phyloP scores from a whole-genome alignment of 2,329 filamentous ascomycete species.

The Phaeosphaeriaceae sp. region DNA sequence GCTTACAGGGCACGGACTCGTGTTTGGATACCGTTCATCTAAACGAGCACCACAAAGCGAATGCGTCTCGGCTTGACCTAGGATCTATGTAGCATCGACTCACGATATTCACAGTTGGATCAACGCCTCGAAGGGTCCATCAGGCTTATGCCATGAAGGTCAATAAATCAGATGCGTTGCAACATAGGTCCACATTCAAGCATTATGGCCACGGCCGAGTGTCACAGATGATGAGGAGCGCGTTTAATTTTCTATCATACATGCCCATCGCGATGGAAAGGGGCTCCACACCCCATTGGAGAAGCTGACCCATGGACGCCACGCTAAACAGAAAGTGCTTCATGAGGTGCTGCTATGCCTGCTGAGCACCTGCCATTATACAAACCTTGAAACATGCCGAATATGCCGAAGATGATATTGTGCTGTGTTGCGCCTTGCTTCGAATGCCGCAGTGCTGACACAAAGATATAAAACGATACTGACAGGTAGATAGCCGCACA shows the following conservation, averaged over 20 bases:
- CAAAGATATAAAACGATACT: not conserved
- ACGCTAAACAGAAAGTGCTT: not conserved
- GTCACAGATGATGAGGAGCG: not conserved
- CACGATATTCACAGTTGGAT: not conserved
- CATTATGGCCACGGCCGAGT: not conserved
- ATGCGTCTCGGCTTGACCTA: not conserved
- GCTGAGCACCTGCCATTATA: not conserved
- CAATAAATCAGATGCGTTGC: not conserved
- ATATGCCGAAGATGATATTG: not conserved
- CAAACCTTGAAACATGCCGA: not conserved
- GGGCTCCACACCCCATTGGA: not conserved
- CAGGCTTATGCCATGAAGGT: not conserved
- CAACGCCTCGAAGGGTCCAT: not conserved
- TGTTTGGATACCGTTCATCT: conserved; percentile 83
- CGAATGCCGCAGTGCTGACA: not conserved
- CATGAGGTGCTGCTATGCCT: not conserved
- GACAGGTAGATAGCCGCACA: not conserved
- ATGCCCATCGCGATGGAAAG: not conserved
- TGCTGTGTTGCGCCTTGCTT: not conserved
- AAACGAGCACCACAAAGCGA: not conserved
- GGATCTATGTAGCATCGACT: not conserved
- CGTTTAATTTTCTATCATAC: not conserved
- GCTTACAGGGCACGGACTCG: conserved; percentile 74
- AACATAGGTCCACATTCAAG: not conserved
- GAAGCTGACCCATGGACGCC: not conserved